These are phyloP conservation scores for Dictyostelium brefeldianum DNA, from an alignment of 78 protist species.

Conservation along the genomic window DNA sequence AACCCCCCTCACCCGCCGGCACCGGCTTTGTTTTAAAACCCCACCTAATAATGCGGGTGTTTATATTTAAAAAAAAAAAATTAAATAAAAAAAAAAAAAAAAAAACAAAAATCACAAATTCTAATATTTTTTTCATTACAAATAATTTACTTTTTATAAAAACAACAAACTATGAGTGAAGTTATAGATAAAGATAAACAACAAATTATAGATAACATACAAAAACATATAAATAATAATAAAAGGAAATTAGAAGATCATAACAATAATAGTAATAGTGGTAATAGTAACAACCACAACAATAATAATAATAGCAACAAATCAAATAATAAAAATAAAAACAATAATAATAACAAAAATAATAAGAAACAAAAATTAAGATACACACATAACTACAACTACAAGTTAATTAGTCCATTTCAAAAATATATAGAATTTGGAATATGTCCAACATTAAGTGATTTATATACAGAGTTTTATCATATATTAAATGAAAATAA, in stretches of 20 bases:
- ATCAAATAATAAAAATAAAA: neutral
- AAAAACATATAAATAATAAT: neutral
- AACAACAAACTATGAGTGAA: neutral
- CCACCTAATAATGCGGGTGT: too few relatives aligned
- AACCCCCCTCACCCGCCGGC: too few relatives aligned
- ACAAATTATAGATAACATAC: too few relatives aligned
- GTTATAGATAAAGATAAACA: neutral
- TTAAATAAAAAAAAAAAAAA: too few relatives aligned
- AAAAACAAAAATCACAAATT: neutral
- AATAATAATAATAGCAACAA: neutral
- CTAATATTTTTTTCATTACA: neutral
- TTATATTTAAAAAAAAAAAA: too few relatives aligned
- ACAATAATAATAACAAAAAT: neutral
- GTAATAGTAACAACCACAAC: neutral
- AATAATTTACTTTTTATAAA: too few relatives aligned
- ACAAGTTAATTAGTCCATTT: constrained; percentile 68
- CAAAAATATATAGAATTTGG: constrained; percentile 25
- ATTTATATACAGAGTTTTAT: constrained; percentile 55
- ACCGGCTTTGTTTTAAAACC: too few relatives aligned
- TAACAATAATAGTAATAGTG: neutral
- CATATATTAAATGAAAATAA: constrained; percentile 19
- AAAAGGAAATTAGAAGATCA: neutral
- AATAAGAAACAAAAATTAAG: constrained; percentile 21
- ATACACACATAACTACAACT: constrained; percentile 13
- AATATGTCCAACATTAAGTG: constrained; percentile 27